Conservation (phyloP, 2,329 filamentous ascomycete species). For the Xylariales sp. region DNA sequence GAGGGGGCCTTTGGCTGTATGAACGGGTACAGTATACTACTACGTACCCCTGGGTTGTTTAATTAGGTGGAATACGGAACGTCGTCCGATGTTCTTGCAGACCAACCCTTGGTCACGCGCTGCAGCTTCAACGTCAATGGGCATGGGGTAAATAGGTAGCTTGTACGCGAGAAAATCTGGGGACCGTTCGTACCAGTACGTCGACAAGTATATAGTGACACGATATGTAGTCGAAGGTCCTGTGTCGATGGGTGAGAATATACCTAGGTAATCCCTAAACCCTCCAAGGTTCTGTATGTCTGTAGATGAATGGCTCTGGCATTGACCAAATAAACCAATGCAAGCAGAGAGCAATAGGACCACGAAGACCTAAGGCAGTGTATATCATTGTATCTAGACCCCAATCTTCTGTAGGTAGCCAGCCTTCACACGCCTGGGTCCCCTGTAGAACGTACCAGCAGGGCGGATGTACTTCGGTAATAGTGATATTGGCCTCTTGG, state of each 20-base stretch:
- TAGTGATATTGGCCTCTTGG: slow-evolving; percentile 2
- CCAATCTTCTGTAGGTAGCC: background rate
- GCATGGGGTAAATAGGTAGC: slow-evolving; percentile 10
- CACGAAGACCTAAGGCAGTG: no score
- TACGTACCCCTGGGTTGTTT: background rate
- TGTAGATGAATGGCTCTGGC: background rate
- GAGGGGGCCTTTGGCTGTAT: background rate
- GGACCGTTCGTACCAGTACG: no score
- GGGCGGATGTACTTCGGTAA: slow-evolving; percentile 34
- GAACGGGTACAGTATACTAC: background rate
- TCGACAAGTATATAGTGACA: no score
- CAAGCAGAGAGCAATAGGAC: background rate
- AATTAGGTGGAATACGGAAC: background rate
- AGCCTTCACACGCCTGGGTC: no score
- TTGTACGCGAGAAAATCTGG: background rate
- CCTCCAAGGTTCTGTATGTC: background rate
- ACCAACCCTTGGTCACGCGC: background rate
- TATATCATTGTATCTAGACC: background rate
- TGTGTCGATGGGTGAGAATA: background rate
- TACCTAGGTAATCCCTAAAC: background rate
- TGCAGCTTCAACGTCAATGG: background rate
- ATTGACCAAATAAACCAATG: background rate
- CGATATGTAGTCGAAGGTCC: background rate
- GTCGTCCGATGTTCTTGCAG: no score
- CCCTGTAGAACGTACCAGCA: slow-evolving; percentile 7